Evolutionary conservation across 2,329 filamentous ascomycete species (phyloP).

Genomic region (Phoma sp.): DNA sequence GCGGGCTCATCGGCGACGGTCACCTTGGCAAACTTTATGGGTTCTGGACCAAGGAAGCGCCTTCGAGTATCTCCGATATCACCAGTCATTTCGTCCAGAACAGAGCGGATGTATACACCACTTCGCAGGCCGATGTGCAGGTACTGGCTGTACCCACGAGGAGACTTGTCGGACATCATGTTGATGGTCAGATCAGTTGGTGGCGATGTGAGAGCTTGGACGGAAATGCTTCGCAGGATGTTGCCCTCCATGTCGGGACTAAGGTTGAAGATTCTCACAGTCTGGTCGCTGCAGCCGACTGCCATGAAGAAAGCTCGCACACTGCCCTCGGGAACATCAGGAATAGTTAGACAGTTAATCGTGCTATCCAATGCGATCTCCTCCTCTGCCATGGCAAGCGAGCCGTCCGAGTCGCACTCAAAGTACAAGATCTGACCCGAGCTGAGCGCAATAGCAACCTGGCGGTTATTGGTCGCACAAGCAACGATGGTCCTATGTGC

Average conservation of each 20-base stretch:
- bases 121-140: constrained; percentile 95
- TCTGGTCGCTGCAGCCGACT: constrained; percentile 95
- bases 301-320: constrained; percentile 90
- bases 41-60: constrained; percentile 89
- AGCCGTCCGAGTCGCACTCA: constrained; percentile 92
- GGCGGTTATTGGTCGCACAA: constrained; percentile 88
- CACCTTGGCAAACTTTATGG: constrained; percentile 90
- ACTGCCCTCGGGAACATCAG: constrained; percentile 88
- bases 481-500: constrained; percentile 95
- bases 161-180: constrained; percentile 92
- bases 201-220: constrained; percentile 89
- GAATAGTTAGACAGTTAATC: constrained; percentile 92
- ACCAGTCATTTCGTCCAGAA: constrained; percentile 92
- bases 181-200: constrained; percentile 91
- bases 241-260: constrained; percentile 79
- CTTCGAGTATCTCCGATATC: constrained; percentile 94
- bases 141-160: constrained; percentile 86
- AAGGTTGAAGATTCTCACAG: constrained; percentile 88
- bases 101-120: constrained; percentile 92
- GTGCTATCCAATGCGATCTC: constrained; percentile 95
- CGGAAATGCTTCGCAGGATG: constrained; percentile 83
- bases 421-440: constrained; percentile 98
- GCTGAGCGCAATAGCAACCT: constrained; percentile 91
- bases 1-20: constrained; percentile 83
- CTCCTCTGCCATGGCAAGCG: constrained; percentile 89